Evolutionary conservation across 148 eudicot genomes (phyloP).

Genomic region (Fagopyrum homotropicum): DNA sequence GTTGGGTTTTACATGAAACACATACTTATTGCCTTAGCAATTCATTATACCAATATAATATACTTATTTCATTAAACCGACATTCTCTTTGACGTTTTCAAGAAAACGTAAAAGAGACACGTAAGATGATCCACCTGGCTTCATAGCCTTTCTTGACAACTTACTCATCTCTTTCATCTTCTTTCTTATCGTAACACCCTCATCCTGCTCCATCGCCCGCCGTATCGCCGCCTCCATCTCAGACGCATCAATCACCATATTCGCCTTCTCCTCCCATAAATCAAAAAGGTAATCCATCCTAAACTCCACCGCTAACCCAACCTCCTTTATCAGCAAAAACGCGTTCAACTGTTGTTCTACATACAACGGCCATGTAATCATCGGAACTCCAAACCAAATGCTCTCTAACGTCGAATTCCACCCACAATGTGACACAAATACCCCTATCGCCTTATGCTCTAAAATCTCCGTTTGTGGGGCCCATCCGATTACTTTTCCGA

Average conservation of each 20-base stretch:
- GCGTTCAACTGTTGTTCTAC: background rate
- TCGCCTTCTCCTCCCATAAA: background rate
- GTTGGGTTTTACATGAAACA: too few relatives aligned
- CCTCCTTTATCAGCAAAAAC: background rate
- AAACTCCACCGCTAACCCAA: background rate
- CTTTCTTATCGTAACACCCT: background rate
- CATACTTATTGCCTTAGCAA: too few relatives aligned
- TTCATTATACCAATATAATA: too few relatives aligned
- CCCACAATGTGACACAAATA: slow-evolving; percentile 19
- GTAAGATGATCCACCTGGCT: background rate
- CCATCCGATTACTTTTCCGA: background rate
- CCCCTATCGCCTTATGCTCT: slow-evolving; percentile 17
- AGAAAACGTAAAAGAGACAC: background rate
- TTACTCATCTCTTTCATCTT: slow-evolving; percentile 2
- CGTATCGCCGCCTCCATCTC: background rate
- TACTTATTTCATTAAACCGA: background rate
- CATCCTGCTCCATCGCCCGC: background rate
- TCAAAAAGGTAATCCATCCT: background rate
- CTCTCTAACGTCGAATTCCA: too few relatives aligned
- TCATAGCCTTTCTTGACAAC: background rate
- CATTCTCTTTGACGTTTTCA: background rate
- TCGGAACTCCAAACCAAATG: too few relatives aligned
- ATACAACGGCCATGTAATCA: too few relatives aligned
- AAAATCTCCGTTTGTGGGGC: slow-evolving; percentile 18
- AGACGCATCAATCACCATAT: background rate